A percentile compares a stretch with the other conserved stretches of the same genome.
Evolutionary conservation across 441 rosid genomes (phyloP).

Genomic region (Euphorbia celastroides): DNA sequence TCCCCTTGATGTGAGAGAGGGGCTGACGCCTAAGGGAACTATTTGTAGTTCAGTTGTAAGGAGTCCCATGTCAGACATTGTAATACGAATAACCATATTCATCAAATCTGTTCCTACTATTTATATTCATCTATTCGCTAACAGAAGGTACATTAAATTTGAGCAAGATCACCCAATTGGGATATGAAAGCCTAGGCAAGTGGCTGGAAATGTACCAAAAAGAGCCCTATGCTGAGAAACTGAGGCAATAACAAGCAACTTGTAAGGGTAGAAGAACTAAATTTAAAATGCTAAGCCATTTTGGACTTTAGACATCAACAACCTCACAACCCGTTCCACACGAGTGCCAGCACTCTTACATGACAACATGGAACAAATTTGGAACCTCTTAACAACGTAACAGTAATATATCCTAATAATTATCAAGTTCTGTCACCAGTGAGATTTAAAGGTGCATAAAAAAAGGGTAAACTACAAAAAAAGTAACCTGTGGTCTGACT

Average conservation of each 20-base stretch:
- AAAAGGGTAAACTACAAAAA: too few relatives aligned
- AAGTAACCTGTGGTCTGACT: too few relatives aligned
- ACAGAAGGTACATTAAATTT: neutral
- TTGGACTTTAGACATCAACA: neutral
- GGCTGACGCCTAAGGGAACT: too few relatives aligned
- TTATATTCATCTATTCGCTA: too few relatives aligned
- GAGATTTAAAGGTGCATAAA: conserved; percentile 4
- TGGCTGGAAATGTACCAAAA: neutral
- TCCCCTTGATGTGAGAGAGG: too few relatives aligned
- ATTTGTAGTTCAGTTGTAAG: too few relatives aligned
- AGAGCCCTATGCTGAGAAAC: neutral
- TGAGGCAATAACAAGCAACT: neutral
- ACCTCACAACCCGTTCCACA: neutral
- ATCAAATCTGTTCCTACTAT: too few relatives aligned
- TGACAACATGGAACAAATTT: neutral
- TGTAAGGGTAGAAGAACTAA: neutral
- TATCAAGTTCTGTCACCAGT: neutral
- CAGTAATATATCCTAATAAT: neutral
- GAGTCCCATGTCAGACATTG: too few relatives aligned
- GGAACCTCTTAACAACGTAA: neutral
- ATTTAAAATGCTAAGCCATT: neutral
- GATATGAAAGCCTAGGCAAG: neutral
- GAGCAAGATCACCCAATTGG: neutral
- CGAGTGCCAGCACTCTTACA: neutral
- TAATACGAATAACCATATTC: too few relatives aligned